These are phyloP conservation scores for Suillus weaverae DNA, from an alignment of 768 basidiomycete genomes.

Conservation along the genomic window DNA sequence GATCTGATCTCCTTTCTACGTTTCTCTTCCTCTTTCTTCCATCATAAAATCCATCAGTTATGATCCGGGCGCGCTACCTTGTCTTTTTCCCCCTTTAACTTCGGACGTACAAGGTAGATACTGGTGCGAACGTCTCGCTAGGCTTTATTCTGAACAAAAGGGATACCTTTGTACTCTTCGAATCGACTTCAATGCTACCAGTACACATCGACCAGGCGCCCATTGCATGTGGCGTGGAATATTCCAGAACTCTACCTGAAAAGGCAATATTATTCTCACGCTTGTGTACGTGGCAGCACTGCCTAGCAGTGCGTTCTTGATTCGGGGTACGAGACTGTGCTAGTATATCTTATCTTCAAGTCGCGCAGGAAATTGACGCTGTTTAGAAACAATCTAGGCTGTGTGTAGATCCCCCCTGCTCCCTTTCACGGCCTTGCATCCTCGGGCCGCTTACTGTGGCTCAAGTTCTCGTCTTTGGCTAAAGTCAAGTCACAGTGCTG, in stretches of 20 bases:
- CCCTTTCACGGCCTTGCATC: not conserved
- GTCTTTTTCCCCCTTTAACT: not conserved
- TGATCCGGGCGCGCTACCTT: constrained; percentile 15
- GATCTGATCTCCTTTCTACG: constrained; percentile 9
- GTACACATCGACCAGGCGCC: not conserved
- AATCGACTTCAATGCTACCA: not conserved
- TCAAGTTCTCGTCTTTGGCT: not conserved
- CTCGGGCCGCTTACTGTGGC: too few relatives aligned
- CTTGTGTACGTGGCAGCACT: not conserved
- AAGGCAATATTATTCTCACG: constrained; percentile 17
- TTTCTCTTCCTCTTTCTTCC: constrained; percentile 26
- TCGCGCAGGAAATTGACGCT: not conserved
- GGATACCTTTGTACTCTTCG: not conserved
- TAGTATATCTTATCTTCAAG: not conserved
- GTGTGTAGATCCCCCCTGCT: too few relatives aligned
- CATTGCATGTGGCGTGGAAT: constrained; percentile 16
- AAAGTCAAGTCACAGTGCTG: not conserved
- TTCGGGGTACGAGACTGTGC: not conserved
- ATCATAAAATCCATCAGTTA: constrained; percentile 18
- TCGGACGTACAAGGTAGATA: not conserved
- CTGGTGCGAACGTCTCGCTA: not conserved
- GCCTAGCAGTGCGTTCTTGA: not conserved
- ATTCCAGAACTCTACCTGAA: constrained; percentile 27
- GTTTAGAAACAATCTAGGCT: not conserved
- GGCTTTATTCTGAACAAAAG: not conserved